phyloP scores from a whole-genome alignment of 1,139 yeast species.

The Debaryomyces nepalensis region DNA sequence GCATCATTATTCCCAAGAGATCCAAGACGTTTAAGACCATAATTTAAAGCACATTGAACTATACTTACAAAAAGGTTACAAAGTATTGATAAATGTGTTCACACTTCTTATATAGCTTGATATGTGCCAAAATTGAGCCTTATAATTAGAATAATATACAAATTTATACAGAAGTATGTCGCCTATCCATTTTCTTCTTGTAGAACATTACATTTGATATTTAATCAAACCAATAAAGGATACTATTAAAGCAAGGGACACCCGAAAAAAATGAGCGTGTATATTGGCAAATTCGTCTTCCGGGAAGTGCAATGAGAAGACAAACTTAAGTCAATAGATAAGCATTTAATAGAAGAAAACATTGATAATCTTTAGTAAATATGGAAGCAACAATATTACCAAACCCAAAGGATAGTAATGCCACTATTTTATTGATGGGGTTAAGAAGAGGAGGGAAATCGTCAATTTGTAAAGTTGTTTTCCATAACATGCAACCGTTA shows the following conservation, averaged over 20 bases:
- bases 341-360: neutral
- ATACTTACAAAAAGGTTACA: no score
- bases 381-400: conserved; percentile 42
- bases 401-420: conserved; percentile 56
- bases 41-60: no score
- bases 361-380: neutral
- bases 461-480: conserved; percentile 91
- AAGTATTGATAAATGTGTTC: no score
- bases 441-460: conserved; percentile 82
- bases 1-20: conserved; percentile 99
- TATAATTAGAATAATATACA: no score
- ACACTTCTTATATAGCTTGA: no score
- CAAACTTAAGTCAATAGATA: neutral
- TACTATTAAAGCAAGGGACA: no score
- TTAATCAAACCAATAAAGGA: no score
- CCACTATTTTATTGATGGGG: conserved; percentile 84
- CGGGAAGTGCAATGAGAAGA: neutral
- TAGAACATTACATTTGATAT: no score
- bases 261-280: conserved; percentile 1
- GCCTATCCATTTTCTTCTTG: no score
- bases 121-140: no score
- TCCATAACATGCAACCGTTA: conserved; percentile 94
- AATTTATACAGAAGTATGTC: no score
- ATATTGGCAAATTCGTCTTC: neutral
- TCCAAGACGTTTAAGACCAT: conserved; percentile 92